Evolutionary conservation across 768 basidiomycete species (phyloP).

Genomic region (Rhodotorula taiwanensis): DNA sequence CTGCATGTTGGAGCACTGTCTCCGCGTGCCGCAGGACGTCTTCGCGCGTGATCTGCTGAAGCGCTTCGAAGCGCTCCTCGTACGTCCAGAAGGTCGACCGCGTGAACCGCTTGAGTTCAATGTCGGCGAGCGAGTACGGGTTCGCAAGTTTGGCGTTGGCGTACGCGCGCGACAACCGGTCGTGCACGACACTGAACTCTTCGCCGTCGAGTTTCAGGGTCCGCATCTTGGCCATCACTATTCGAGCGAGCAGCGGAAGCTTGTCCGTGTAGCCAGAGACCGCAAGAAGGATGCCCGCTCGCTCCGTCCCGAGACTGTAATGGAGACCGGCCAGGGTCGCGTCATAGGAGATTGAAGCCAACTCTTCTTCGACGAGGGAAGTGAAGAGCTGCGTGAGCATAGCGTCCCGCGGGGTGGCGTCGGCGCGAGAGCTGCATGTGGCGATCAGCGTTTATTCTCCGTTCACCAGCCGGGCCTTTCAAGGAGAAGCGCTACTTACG

Average conservation of each 20-base stretch:
- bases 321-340: slow-evolving; percentile 80
- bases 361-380: slow-evolving; percentile 76
- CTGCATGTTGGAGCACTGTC: slow-evolving; percentile 58
- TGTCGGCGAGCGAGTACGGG: slow-evolving; percentile 70
- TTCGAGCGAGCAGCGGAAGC: slow-evolving; percentile 60
- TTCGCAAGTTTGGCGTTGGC: slow-evolving; percentile 80
- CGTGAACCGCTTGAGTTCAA: slow-evolving; percentile 65
- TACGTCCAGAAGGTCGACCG: slow-evolving; percentile 68
- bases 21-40: slow-evolving; percentile 62
- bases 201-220: slow-evolving; percentile 58
- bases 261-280: slow-evolving; percentile 89
- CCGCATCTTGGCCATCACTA: slow-evolving; percentile 65
- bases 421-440: slow-evolving; percentile 43
- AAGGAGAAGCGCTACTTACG: too few species aligned
- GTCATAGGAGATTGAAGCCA: slow-evolving; percentile 82
- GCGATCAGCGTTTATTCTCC: neutral
- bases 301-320: slow-evolving; percentile 57
- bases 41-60: slow-evolving; percentile 58
- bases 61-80: slow-evolving; percentile 68
- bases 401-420: slow-evolving; percentile 56
- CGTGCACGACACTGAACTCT: slow-evolving; percentile 71
- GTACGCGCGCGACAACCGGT: slow-evolving; percentile 72
- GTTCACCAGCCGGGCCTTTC: slow-evolving; percentile 1
- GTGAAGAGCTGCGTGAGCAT: slow-evolving; percentile 73
- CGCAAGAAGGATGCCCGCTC: slow-evolving; percentile 60